Percentiles rank a stretch among this genome's conserved stretches.
These are phyloP conservation scores for Filosporella fistucella DNA, from an alignment of 495 filamentous ascomycete genomes.

Conservation along the genomic window DNA sequence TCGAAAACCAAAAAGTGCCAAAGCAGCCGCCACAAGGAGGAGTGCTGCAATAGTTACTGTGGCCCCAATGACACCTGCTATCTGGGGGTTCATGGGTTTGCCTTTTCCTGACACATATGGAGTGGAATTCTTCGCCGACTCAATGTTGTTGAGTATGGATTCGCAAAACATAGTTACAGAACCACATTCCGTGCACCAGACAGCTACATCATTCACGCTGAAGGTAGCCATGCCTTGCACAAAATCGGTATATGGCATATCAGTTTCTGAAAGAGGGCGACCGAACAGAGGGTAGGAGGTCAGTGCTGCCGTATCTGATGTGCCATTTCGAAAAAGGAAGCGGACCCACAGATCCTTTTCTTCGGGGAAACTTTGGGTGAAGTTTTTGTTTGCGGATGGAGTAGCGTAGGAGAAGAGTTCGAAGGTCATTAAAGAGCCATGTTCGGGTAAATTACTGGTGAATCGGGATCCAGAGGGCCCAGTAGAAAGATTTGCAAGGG, in stretches of 20 bases:
- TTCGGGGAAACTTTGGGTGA: conserved; percentile 29
- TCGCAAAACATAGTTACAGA: conserved; percentile 51
- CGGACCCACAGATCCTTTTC: conserved; percentile 53
- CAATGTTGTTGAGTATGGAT: conserved; percentile 23
- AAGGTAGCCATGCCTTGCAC: conserved; percentile 43
- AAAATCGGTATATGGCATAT: conserved; percentile 55
- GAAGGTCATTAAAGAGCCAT: conserved; percentile 54
- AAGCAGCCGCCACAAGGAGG: conserved; percentile 20
- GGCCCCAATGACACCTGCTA: conserved; percentile 58
- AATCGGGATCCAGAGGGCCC: conserved; percentile 36
- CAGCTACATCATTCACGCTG: conserved; percentile 38
- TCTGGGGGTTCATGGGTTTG: no score
- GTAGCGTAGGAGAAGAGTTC: conserved; percentile 56
- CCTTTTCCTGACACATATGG: not conserved
- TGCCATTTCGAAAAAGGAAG: conserved; percentile 67
- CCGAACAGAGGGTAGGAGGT: conserved; percentile 55
- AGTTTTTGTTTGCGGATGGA: conserved; percentile 26
- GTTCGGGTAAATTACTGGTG: conserved; percentile 52
- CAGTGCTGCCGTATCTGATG: conserved; percentile 38
- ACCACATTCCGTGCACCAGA: conserved; percentile 60
- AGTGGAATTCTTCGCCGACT: not conserved
- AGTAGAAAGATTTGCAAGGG: conserved; percentile 44
- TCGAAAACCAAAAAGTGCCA: conserved; percentile 37
- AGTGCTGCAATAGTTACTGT: conserved; percentile 56
- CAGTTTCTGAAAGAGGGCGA: conserved; percentile 37